phyloP scores from a whole-genome alignment of 805 yeast genomes.

The Lachancea nothofagi region DNA sequence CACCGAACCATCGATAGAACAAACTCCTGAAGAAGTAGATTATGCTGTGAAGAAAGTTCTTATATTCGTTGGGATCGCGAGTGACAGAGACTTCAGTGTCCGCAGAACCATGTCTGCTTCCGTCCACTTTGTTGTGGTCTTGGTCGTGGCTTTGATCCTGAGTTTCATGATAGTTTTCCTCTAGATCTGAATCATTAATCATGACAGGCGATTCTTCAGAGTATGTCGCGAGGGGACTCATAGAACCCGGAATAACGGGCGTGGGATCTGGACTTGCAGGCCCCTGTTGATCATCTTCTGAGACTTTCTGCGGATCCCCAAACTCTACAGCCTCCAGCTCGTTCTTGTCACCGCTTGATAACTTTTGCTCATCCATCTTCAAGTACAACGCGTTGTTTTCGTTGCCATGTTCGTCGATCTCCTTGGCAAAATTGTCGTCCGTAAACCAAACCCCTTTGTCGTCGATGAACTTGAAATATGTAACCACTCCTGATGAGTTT shows the following conservation, averaged over 20 bases:
- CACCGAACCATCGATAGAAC: constrained; percentile 19
- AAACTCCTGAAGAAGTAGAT: constrained; percentile 18
- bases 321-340: constrained; percentile 3
- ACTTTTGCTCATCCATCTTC: background rate
- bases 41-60: constrained; percentile 17
- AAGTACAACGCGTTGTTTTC: constrained; percentile 34
- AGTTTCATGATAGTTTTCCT: constrained; percentile 12
- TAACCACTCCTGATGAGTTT: too few species aligned
- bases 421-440: constrained; percentile 27
- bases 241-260: constrained; percentile 11
- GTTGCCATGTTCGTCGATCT: constrained; percentile 34
- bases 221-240: background rate
- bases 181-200: constrained; percentile 18
- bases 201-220: constrained; percentile 12
- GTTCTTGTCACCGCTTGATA: background rate
- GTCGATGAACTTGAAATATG: constrained; percentile 29
- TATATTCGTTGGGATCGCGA: constrained; percentile 14
- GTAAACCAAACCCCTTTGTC: constrained; percentile 29
- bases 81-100: constrained; percentile 1
- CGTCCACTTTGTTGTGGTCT: constrained; percentile 1
- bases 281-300: constrained; percentile 13
- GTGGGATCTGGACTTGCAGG: constrained; percentile 31
- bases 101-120: background rate
- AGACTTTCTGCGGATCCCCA: background rate
- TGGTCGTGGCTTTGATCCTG: constrained; percentile 8